Base-by-base conservation (phyloP, 768 basidiomycete genomes). In the Mycena albidolilacea region DNA sequence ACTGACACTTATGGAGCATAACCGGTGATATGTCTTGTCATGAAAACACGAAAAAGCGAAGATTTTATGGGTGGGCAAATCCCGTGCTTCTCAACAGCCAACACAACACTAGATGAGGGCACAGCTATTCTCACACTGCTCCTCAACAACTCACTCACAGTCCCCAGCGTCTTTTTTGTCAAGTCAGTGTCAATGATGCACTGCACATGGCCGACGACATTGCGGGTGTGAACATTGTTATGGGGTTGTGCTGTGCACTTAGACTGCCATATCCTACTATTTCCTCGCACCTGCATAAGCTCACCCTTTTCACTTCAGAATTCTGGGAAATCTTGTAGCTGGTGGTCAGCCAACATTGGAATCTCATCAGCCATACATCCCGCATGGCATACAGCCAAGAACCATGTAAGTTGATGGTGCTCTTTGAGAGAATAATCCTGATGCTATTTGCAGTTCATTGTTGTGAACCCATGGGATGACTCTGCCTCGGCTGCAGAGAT, bases 361-460 rank as follows among this genome's bases (percentile, higher is more conserved):
- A 77, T 84, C 17, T 73, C 74, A 37, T 79, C 76, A 8, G 82
- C 83, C n/a, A 74, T 85, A 23, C 77, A 77, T 55, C 82, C 82
- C 6, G 79, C 78, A 50, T 84, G 84, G 84, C 76, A 83, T 66
- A 78, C 76, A 1, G 84, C 84, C 0, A 83, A 84, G 73, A 78
- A 79, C 44, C 83, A 82, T 66, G 84, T 84, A 65, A 50, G 82
- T 72, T 21, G 23, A 8, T 37, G 11, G 39, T 63, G 39, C 3
- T 38, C 37, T 8, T 10, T 4, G 7, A 39, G 52, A 23, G 10
- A 37, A 17, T 48, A 11, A 67, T 46, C 8, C 35, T 15, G n/a
- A n/a, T 1, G 35, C 2, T 8, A 30, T 30, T n/a, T n/a, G n/a
- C n/a, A 79, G 77, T 19, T 79, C 2, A 68, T 77, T 17, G 14